Evolutionary conservation across 192 early-diverging fungal species (phyloP).

Genomic region (Coemansia sp.): DNA sequence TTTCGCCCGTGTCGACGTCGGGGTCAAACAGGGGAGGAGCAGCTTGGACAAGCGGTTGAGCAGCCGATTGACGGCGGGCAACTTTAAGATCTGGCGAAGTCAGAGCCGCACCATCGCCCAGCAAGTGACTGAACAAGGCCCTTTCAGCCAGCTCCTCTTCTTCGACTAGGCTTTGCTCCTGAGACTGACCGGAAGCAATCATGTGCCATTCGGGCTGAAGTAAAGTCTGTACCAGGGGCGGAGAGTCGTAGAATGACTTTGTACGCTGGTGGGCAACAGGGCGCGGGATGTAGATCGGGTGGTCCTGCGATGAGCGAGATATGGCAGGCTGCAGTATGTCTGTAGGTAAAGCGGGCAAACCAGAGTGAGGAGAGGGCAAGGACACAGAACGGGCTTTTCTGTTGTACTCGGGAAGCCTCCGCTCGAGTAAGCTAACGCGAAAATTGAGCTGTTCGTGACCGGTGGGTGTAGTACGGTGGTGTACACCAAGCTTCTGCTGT

Average conservation of each 20-base stretch:
- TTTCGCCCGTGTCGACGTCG: slow-evolving; percentile 25
- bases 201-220: slow-evolving; percentile 16
- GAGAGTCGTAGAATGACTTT: slow-evolving; percentile 35
- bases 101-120: slow-evolving; percentile 49
- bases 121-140: slow-evolving; percentile 37
- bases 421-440: slow-evolving; percentile 49
- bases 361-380: slow-evolving; percentile 25
- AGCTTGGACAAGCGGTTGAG: slow-evolving; percentile 3
- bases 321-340: background rate
- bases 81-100: slow-evolving; percentile 18
- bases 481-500: slow-evolving; percentile 21
- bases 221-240: slow-evolving; percentile 39
- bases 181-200: background rate
- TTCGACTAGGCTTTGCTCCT: slow-evolving; percentile 13
- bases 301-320: background rate
- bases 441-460: slow-evolving; percentile 50
- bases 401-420: slow-evolving; percentile 8
- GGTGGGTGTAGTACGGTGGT: slow-evolving; percentile 2
- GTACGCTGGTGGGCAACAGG: slow-evolving; percentile 25
- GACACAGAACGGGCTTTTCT: slow-evolving; percentile 30
- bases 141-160: slow-evolving; percentile 36
- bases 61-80: slow-evolving; percentile 22
- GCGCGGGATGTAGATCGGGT: background rate
- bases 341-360: slow-evolving; percentile 1
- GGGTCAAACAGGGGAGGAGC: slow-evolving; percentile 34